These are phyloP conservation scores for Leccinellum luteum DNA, from an alignment of 768 basidiomycete species.

Conservation along the genomic window DNA sequence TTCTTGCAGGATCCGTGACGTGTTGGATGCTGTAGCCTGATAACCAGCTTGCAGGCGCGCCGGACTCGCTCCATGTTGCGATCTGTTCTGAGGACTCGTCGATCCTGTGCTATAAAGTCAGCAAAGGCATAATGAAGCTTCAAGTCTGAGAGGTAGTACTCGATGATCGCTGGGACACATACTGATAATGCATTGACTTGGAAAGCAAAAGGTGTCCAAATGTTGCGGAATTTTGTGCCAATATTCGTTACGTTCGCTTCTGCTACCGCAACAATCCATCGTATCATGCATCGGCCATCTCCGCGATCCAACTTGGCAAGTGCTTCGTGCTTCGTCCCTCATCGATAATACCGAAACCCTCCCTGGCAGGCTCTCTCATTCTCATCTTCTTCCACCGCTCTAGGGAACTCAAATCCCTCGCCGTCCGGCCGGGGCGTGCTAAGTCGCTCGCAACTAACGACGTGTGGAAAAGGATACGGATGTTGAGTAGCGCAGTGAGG, in stretches of 20 bases:
- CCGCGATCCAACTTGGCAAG: constrained; percentile 59
- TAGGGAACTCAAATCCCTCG: constrained; percentile 91
- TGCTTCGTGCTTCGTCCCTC: constrained; percentile 61
- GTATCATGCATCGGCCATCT: constrained; percentile 54
- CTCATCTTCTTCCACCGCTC: constrained; percentile 73
- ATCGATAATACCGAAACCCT: no score
- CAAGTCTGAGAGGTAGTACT: constrained; percentile 50
- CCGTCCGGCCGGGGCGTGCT: constrained; percentile 69
- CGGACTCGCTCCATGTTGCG: constrained; percentile 58
- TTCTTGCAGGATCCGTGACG: constrained; percentile 49
- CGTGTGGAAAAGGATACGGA: constrained; percentile 79
- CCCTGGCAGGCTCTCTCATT: no score
- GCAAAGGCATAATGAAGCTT: constrained; percentile 74
- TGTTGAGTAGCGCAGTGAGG: constrained; percentile 75
- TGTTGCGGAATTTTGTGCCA: constrained; percentile 1
- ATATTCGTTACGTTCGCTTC: no score
- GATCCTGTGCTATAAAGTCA: constrained; percentile 82
- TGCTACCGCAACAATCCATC: constrained; percentile 28
- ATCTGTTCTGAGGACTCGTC: constrained; percentile 78
- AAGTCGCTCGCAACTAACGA: constrained; percentile 68
- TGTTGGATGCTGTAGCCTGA: constrained; percentile 54
- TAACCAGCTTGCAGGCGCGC: constrained; percentile 15
- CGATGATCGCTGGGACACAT: no score
- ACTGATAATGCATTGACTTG: no score
- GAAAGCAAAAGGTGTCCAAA: not conserved